These are phyloP conservation scores for Penicillium fuscoglaucum DNA, from an alignment of 2,329 filamentous ascomycete genomes.

Conservation along the genomic window DNA sequence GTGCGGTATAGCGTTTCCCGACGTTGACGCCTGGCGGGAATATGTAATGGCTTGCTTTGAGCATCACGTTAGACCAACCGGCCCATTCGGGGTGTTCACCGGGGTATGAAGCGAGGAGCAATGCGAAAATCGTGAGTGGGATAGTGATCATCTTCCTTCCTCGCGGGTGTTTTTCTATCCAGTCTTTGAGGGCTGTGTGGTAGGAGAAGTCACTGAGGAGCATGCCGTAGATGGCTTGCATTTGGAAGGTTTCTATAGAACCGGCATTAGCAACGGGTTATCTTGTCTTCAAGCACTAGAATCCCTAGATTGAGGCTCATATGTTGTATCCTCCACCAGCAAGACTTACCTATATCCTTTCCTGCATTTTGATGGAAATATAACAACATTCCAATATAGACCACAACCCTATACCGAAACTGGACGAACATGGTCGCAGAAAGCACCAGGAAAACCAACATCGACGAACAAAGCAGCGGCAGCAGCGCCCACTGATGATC, in stretches of 20 bases:
- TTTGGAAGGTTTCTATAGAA: constrained; percentile 53
- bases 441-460: constrained; percentile 53
- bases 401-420: constrained; percentile 49
- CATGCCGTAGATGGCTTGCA: constrained; percentile 54
- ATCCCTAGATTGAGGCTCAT: background rate
- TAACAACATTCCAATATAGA: constrained; percentile 48
- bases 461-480: constrained; percentile 51
- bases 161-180: constrained; percentile 45
- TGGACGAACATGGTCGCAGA: constrained; percentile 48
- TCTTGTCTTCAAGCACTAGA: background rate
- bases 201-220: constrained; percentile 54
- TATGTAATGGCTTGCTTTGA: constrained; percentile 44
- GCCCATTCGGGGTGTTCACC: constrained; percentile 53
- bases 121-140: constrained; percentile 45
- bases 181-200: constrained; percentile 48
- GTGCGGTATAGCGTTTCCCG: constrained; percentile 49
- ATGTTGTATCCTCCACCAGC: background rate
- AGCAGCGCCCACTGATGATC: constrained; percentile 58
- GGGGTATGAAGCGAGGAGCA: constrained; percentile 53
- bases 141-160: constrained; percentile 41
- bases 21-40: constrained; percentile 49
- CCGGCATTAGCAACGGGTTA: background rate
- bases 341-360: constrained; percentile 47
- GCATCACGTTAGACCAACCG: constrained; percentile 50
- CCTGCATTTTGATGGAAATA: constrained; percentile 53